Evolutionary conservation across 2,329 filamentous ascomycete species (phyloP).

Genomic region (Leptographium lundbergii): DNA sequence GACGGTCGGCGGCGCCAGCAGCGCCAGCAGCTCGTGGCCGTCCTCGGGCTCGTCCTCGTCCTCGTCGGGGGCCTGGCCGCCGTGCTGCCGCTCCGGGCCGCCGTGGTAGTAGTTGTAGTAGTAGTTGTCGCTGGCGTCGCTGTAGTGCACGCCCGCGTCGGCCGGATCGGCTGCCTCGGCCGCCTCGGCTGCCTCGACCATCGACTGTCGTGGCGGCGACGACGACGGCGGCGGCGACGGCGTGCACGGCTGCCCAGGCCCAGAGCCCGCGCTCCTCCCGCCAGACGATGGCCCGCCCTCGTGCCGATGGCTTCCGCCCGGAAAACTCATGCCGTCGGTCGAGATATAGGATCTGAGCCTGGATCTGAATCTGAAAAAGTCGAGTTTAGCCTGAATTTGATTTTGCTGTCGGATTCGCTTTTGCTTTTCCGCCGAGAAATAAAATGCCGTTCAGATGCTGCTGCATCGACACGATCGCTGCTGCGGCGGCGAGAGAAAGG

Average conservation of each 20-base stretch:
- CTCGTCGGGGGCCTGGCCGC: not conserved
- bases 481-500: too few relatives aligned
- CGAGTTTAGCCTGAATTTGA: too few relatives aligned
- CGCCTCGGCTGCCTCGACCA: not conserved
- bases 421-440: too few relatives aligned
- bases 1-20: not conserved
- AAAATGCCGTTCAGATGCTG: too few relatives aligned
- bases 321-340: too few relatives aligned
- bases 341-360: too few relatives aligned
- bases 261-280: too few relatives aligned
- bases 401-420: too few relatives aligned
- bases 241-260: not conserved
- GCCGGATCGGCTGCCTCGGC: not conserved
- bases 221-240: not conserved
- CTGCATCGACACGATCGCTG: too few relatives aligned
- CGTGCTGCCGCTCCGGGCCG: not conserved
- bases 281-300: too few relatives aligned
- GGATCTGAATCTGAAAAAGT: too few relatives aligned
- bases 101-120: slow-evolving; percentile 2
- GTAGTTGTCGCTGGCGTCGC: not conserved
- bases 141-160: not conserved
- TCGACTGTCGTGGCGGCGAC: not conserved
- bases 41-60: not conserved
- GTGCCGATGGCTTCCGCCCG: too few relatives aligned
- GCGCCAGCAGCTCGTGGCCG: not conserved